These are phyloP conservation scores for Apophysomyces variabilis DNA, from an alignment of 371 early-diverging fungal species.

Conservation along the genomic window DNA sequence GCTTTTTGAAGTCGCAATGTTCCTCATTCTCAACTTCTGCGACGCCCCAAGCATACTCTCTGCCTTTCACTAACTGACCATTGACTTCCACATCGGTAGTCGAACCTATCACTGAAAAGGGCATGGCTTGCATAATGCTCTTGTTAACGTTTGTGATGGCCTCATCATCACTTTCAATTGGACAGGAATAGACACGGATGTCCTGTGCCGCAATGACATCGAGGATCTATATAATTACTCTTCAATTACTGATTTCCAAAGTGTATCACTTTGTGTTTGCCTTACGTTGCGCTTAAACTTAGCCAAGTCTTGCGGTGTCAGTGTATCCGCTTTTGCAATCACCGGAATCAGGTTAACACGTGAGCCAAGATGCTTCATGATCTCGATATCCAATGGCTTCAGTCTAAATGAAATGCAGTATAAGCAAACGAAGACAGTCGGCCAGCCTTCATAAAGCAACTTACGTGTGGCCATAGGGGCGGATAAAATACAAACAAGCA, in stretches of 20 bases:
- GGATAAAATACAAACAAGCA: slow-evolving; percentile 94
- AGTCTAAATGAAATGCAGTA: slow-evolving; percentile 54
- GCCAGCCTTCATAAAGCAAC: slow-evolving; percentile 11
- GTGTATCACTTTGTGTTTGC: no score
- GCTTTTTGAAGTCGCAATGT: slow-evolving; percentile 90
- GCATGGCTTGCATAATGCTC: slow-evolving; percentile 86
- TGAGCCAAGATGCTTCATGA: slow-evolving; percentile 83
- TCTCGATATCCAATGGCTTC: slow-evolving; percentile 88
- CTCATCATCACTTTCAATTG: slow-evolving; percentile 86
- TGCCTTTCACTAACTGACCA: slow-evolving; percentile 79
- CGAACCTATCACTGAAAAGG: slow-evolving; percentile 93
- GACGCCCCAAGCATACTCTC: slow-evolving; percentile 93
- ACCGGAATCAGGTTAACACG: slow-evolving; percentile 91
- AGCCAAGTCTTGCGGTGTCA: slow-evolving; percentile 78
- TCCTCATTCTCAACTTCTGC: slow-evolving; percentile 89
- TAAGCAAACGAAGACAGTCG: not conserved
- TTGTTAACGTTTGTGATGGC: slow-evolving; percentile 72
- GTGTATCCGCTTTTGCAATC: slow-evolving; percentile 67
- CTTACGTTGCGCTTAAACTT: slow-evolving; percentile 75
- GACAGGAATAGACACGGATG: slow-evolving; percentile 75
- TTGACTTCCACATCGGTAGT: slow-evolving; percentile 77
- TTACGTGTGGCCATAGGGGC: slow-evolving; percentile 88
- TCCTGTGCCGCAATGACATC: slow-evolving; percentile 75
- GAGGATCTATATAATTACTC: slow-evolving; percentile 51
- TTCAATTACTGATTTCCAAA: not conserved